A percentile compares a stretch with the other conserved stretches of the same genome.
Conservation (phyloP, 2,329 filamentous ascomycete species). For the Cladorrhinum sp. region DNA sequence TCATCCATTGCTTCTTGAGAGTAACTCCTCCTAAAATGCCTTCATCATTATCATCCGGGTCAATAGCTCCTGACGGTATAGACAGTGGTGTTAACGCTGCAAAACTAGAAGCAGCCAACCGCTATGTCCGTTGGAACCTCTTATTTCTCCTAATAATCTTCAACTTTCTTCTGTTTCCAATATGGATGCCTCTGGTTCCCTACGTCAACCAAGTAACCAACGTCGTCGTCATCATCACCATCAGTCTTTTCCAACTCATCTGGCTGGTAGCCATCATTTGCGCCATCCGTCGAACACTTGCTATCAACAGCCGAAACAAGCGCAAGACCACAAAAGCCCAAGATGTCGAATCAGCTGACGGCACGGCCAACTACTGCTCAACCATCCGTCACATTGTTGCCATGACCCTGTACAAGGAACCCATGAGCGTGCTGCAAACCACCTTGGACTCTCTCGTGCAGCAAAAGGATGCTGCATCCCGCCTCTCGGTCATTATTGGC, state of each 20-base stretch:
- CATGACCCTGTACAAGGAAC: slow-evolving; percentile 20
- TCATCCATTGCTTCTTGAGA: neutral
- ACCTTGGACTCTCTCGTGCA: slow-evolving; percentile 16
- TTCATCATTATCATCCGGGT: neutral
- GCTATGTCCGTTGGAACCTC: slow-evolving; percentile 14
- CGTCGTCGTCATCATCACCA: slow-evolving; percentile 15
- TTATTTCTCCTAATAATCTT: slow-evolving; percentile 11
- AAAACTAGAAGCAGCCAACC: slow-evolving; percentile 14
- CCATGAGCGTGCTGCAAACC: slow-evolving; percentile 13
- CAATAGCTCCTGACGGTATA: neutral
- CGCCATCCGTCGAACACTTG: slow-evolving; percentile 16
- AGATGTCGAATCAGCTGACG: slow-evolving; percentile 12
- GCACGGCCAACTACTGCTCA: slow-evolving; percentile 4
- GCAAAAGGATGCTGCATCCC: slow-evolving; percentile 16
- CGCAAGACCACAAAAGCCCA: slow-evolving; percentile 10
- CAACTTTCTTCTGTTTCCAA: slow-evolving; percentile 14
- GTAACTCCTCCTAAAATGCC: neutral
- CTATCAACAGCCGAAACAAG: slow-evolving; percentile 12
- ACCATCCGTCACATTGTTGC: slow-evolving; percentile 15
- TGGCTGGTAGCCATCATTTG: slow-evolving; percentile 15
- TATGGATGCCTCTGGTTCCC: slow-evolving; percentile 16
- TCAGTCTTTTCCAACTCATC: slow-evolving; percentile 13
- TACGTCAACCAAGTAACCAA: slow-evolving; percentile 15
- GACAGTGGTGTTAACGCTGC: slow-evolving; percentile 8
- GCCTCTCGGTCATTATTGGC: slow-evolving; percentile 17